These are phyloP conservation scores for Isabelozyma pseudorhagii DNA, from an alignment of 805 yeast genomes.

Conservation along the genomic window DNA sequence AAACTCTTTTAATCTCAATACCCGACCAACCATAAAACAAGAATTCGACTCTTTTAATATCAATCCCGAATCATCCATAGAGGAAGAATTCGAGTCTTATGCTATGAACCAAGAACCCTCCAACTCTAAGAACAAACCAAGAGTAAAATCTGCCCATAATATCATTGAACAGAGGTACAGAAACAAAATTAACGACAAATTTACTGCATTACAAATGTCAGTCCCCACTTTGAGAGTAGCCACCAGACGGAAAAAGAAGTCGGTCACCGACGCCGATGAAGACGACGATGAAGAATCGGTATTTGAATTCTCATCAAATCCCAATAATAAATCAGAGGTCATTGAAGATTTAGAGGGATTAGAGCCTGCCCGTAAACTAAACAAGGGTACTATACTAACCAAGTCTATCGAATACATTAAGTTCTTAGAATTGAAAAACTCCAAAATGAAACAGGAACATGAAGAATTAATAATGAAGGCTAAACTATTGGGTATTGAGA, in stretches of 20 bases:
- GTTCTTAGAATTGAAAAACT: slow-evolving; percentile 64
- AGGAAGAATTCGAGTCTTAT: slow-evolving; percentile 27
- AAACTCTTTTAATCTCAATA: too few relatives aligned
- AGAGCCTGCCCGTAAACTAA: slow-evolving; percentile 69
- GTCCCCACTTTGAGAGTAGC: slow-evolving; percentile 38
- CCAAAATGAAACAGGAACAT: slow-evolving; percentile 49
- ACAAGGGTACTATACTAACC: slow-evolving; percentile 73
- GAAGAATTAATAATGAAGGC: slow-evolving; percentile 42
- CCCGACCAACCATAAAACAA: too few relatives aligned
- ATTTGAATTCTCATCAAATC: slow-evolving; percentile 1
- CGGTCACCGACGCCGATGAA: slow-evolving; percentile 7
- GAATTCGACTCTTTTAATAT: too few relatives aligned
- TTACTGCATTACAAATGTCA: slow-evolving; percentile 32
- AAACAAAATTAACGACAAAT: slow-evolving; percentile 41
- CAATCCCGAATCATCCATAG: background rate
- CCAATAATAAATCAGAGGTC: background rate
- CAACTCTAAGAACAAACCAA: slow-evolving; percentile 7
- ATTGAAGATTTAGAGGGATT: slow-evolving; percentile 62
- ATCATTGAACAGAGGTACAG: slow-evolving; percentile 43
- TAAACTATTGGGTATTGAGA: slow-evolving; percentile 28
- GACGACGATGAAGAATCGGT: slow-evolving; percentile 10
- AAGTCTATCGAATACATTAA: slow-evolving; percentile 79
- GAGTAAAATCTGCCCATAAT: slow-evolving; percentile 35
- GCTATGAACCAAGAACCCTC: slow-evolving; percentile 35
- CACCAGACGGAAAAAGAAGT: slow-evolving; percentile 19